Evolutionary conservation across 805 yeast species (phyloP), one percentile per base, ranked within the genome.

Genomic region (Isabelozyma rhagii): DNA sequence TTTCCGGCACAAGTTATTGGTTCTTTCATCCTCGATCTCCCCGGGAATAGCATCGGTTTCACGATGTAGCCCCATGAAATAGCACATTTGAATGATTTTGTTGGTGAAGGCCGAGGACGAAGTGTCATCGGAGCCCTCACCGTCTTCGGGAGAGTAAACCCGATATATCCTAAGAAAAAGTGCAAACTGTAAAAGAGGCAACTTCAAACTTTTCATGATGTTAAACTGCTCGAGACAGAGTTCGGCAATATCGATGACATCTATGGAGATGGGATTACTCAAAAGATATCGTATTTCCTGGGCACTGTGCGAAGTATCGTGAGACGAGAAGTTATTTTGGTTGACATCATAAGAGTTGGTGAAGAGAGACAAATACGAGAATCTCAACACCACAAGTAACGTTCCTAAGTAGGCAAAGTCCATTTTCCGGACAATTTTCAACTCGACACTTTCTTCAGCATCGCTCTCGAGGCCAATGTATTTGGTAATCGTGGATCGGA

Each of bases 161-260:
- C 72, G 77, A 64, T 84, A 84, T 43, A 75, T 63, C 51, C 82
- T 80, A 62, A 82, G 71, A 59, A 69, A 82, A n/a, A 82, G 64
- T 0, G 83, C 83, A 59, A 82, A 82, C 58, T 84, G 89, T 36
- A 85, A 77, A 15, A 82, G 69, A 15, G 73, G 68, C 45, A 81
- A 55, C 34, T 77, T 77, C 17, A 41, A 14, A 10, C n/a, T n/a
- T 25, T 81, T 61, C 69, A 77, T 62, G 8, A 76, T 56, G 53
- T 71, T 54, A 27, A 80, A 80, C 50, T 78, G 79, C 47, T 76
- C 72, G 39, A 81, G 54, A 53, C 84, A 80, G 51, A 69, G 55
- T 50, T 77, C 77, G 0, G 84, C 82, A 17, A 72, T 72, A 39
- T 63, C 67, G 28, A 76, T 58, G 17, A 59, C 64, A 44, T 68